These are phyloP conservation scores for Spirogloea muscicola DNA, from an alignment of 139 green algal species.

Conservation along the genomic window DNA sequence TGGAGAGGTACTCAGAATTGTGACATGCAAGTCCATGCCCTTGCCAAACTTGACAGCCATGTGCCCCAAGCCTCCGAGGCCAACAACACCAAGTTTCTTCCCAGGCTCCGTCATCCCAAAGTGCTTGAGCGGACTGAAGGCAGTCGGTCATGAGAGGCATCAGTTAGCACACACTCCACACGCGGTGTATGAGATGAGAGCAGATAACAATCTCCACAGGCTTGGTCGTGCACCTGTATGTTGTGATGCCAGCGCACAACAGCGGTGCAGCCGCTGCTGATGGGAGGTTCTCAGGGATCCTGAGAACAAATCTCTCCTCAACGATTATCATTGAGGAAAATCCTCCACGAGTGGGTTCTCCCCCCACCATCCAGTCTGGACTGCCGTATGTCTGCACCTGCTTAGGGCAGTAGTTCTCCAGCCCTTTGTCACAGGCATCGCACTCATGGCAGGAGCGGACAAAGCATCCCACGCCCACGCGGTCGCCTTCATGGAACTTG, in stretches of 20 bases:
- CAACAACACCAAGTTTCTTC: conserved; percentile 67
- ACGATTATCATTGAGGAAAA: too few species aligned
- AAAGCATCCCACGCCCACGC: conserved; percentile 71
- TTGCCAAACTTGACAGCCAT: conserved; percentile 12
- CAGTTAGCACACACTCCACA: too few species aligned
- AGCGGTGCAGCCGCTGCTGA: conserved; percentile 65
- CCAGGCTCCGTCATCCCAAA: conserved; percentile 73
- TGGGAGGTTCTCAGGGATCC: conserved; percentile 60
- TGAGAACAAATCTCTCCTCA: conserved; percentile 49
- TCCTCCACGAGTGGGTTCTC: too few species aligned
- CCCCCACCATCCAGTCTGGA: too few species aligned
- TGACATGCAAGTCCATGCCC: conserved; percentile 50
- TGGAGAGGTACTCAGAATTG: conserved; percentile 60
- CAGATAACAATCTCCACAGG: too few species aligned
- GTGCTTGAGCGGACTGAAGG: conserved; percentile 60
- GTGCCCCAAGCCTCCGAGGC: conserved; percentile 52
- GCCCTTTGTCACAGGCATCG: conserved; percentile 10
- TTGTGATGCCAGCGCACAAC: conserved; percentile 78
- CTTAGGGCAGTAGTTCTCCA: conserved; percentile 59
- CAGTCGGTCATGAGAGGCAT: too few species aligned
- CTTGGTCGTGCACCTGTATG: too few species aligned
- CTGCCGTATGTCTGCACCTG: conserved; percentile 69
- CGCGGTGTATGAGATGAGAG: too few species aligned
- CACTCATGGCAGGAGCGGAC: conserved; percentile 67
- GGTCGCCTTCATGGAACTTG: conserved; percentile 73